These are phyloP conservation scores for Cyclostephanos tholiformis DNA, from an alignment of 108 stramenopile species.

Conservation along the genomic window DNA sequence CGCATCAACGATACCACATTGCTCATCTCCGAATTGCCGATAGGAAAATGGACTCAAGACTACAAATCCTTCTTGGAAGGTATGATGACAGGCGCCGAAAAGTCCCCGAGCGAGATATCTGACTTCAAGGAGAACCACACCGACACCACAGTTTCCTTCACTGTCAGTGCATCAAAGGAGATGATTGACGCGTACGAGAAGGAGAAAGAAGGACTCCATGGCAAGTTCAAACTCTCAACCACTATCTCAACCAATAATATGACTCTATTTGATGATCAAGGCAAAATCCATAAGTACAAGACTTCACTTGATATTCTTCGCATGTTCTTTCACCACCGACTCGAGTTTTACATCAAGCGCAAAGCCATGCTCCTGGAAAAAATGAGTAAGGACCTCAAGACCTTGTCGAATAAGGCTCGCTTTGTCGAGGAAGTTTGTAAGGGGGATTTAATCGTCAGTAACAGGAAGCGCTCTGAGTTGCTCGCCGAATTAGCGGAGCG, in stretches of 20 bases:
- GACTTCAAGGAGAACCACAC: conserved; percentile 99
- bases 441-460: conserved; percentile 90
- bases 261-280: conserved; percentile 88
- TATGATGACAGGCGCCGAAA: conserved; percentile 59
- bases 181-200: conserved; percentile 85
- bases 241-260: conserved; percentile 94
- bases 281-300: conserved; percentile 85
- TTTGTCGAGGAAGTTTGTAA: conserved; percentile 96
- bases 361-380: conserved; percentile 80
- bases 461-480: conserved; percentile 90
- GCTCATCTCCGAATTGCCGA: conserved; percentile 92
- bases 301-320: conserved; percentile 79
- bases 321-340: conserved; percentile 85
- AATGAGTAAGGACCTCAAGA: conserved; percentile 68
- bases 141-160: conserved; percentile 95
- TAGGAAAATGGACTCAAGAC: conserved; percentile 97
- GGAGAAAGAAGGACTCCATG: conserved; percentile 79
- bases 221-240: conserved; percentile 93
- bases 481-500: conserved; percentile 81
- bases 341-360: conserved; percentile 89
- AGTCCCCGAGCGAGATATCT: conserved; percentile 71
- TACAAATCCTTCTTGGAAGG: conserved; percentile 91
- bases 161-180: conserved; percentile 76
- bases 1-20: conserved; percentile 83
- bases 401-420: conserved; percentile 96